Percentiles rank a stretch among this genome's conserved stretches.
Evolutionary conservation across 169 alveolate genomes (phyloP).

Genomic region (Plasmodium sp.): DNA sequence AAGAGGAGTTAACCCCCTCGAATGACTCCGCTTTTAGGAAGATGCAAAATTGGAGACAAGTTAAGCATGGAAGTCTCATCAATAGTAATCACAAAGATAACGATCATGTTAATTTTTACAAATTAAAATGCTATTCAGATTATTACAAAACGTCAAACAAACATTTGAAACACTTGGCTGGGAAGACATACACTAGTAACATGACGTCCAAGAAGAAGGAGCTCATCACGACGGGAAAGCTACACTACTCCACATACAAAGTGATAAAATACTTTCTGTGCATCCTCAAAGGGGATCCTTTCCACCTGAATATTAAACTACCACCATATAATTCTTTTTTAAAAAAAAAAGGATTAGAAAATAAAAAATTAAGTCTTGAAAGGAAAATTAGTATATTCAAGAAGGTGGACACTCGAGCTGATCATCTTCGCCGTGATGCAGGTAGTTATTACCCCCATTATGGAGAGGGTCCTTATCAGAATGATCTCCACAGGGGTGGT

Average conservation of each 20-base stretch:
- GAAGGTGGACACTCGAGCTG: not conserved
- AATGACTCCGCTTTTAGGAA: not conserved
- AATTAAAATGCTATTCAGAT: constrained; percentile 2
- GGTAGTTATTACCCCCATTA: not conserved
- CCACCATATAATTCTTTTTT: constrained; percentile 37
- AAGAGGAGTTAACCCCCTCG: not conserved
- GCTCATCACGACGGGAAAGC: not conserved
- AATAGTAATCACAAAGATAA: not conserved
- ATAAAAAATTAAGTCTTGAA: not conserved
- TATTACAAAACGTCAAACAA: not conserved
- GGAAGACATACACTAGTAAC: constrained; percentile 2
- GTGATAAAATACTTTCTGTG: constrained; percentile 53
- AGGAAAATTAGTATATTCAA: not conserved
- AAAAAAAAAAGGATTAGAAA: constrained; percentile 7
- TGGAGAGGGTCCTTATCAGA: not conserved
- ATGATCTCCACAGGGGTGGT: not conserved
- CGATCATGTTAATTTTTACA: constrained; percentile 38
- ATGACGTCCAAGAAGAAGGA: constrained; percentile 9
- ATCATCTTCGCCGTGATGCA: not conserved
- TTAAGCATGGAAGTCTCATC: not conserved
- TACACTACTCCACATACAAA: constrained; percentile 68
- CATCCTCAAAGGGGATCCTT: constrained; percentile 64
- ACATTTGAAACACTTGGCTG: not conserved
- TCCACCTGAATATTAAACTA: constrained; percentile 23
- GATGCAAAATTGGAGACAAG: not conserved